Conservation (phyloP, 768 basidiomycete genomes). For the Lactifluus pinguis region DNA sequence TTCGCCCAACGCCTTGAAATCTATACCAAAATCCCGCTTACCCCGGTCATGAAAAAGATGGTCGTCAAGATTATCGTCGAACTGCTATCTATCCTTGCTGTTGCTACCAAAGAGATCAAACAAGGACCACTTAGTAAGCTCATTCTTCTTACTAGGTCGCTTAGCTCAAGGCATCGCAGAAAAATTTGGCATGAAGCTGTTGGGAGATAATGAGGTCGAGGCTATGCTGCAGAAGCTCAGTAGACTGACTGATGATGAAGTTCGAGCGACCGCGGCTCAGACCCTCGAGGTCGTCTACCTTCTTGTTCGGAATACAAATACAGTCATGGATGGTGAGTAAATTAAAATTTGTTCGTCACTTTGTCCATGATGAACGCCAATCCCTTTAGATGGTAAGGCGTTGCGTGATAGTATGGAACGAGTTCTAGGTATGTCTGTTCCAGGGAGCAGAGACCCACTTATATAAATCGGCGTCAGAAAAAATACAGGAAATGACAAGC, state of each 20-base stretch:
- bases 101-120: background rate
- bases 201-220: slow-evolving; percentile 1
- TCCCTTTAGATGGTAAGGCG: background rate
- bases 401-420: background rate
- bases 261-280: background rate
- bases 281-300: background rate
- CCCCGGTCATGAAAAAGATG: background rate
- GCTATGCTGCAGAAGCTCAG: background rate
- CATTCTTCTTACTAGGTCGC: background rate
- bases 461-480: background rate
- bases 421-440: background rate
- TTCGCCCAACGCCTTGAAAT: background rate
- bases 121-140: background rate
- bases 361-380: background rate
- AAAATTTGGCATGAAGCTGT: background rate
- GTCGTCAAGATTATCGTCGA: background rate
- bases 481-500: background rate
- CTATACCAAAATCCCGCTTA: background rate
- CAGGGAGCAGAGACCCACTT: background rate
- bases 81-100: background rate
- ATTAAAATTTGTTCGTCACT: background rate
- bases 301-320: background rate
- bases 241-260: background rate
- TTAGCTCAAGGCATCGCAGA: background rate
- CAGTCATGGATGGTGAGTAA: background rate